Conservation (phyloP, 73 alveolate species). For the Halteria grandinella region DNA sequence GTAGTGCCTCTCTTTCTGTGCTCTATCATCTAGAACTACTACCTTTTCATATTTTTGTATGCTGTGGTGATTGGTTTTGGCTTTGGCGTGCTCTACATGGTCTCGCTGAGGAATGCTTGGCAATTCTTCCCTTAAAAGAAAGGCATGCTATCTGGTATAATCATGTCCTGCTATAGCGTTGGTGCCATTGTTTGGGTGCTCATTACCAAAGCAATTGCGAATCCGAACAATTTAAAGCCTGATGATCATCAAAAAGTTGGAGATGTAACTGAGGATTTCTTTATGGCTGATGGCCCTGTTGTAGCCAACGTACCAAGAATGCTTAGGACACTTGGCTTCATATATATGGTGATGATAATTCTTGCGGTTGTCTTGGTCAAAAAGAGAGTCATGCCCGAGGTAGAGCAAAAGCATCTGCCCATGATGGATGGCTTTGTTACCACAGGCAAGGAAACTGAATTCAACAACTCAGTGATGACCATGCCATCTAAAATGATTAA, state of each 20-base stretch:
- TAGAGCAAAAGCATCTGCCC: too few species aligned
- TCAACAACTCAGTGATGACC: too few species aligned
- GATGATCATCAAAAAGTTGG: neutral
- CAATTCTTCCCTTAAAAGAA: constrained; percentile 26
- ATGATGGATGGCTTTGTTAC: too few species aligned
- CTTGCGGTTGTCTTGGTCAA: neutral
- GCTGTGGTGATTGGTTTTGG: neutral
- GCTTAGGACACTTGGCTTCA: neutral
- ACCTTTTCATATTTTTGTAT: neutral
- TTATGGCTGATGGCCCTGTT: neutral
- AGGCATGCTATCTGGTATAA: constrained; percentile 44
- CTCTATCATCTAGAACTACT: too few species aligned
- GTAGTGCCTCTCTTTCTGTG: neutral
- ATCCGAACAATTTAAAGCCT: neutral
- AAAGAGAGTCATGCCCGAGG: neutral
- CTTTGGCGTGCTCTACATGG: constrained; percentile 25
- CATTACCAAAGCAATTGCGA: neutral
- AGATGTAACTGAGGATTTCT: too few species aligned
- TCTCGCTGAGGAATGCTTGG: constrained; percentile 29
- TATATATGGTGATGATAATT: neutral
- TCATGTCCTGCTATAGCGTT: constrained; percentile 14
- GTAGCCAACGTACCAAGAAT: neutral
- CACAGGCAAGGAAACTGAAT: too few species aligned
- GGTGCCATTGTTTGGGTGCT: constrained; percentile 27
- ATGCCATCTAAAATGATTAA: too few species aligned